Evolutionary conservation across 2,329 filamentous ascomycete genomes (phyloP).

Genomic region (Helotiales sp.): DNA sequence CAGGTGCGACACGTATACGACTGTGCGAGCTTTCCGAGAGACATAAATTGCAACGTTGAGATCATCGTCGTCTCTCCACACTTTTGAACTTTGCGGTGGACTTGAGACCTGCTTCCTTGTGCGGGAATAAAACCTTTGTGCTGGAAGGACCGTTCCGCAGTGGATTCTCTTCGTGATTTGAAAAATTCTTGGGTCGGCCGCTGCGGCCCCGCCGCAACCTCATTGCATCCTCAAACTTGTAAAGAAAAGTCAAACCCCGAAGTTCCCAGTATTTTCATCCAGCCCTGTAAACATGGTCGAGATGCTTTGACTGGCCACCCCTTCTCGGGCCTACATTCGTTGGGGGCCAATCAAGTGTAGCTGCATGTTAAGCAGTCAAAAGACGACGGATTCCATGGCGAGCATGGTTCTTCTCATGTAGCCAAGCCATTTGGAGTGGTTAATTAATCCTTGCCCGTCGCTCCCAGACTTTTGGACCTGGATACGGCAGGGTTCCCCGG

Average conservation of each 20-base stretch:
- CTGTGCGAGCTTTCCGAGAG: neutral
- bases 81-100: too few species aligned
- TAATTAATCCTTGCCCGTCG: neutral
- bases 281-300: neutral
- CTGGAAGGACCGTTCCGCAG: too few species aligned
- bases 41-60: neutral
- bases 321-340: neutral
- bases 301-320: neutral
- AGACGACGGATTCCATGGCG: neutral
- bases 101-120: too few species aligned
- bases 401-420: neutral
- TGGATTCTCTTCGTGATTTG: neutral
- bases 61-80: neutral
- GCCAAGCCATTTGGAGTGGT: neutral
- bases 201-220: too few species aligned
- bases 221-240: neutral
- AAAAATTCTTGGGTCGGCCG: too few species aligned
- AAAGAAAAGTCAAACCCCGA: neutral
- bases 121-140: too few species aligned
- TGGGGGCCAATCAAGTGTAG: neutral
- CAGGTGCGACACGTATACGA: neutral
- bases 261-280: neutral
- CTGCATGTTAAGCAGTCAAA: neutral
- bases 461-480: too few species aligned
- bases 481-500: too few species aligned